Evolutionary conservation across 2,329 filamentous ascomycete species (phyloP).

Genomic region (Colletotrichum sp.): DNA sequence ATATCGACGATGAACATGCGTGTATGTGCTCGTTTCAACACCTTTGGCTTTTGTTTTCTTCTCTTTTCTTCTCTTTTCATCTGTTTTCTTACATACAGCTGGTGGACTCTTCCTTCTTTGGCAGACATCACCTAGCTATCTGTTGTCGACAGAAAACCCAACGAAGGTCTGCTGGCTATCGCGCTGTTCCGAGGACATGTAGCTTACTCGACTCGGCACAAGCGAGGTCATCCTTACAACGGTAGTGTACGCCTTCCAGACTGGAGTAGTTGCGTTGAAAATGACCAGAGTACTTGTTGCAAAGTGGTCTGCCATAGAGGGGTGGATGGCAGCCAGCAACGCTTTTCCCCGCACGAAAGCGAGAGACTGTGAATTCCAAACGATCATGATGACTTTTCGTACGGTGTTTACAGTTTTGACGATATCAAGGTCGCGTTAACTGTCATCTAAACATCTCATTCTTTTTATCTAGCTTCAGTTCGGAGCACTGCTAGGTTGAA

Average conservation of each 20-base stretch:
- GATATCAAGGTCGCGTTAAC: background rate
- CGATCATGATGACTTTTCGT: background rate
- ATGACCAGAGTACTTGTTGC: background rate
- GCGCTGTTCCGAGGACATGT: background rate
- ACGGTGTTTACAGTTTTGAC: background rate
- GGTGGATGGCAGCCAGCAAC: background rate
- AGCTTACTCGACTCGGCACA: background rate
- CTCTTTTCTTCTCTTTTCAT: background rate
- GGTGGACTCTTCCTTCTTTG: background rate
- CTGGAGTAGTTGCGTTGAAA: background rate
- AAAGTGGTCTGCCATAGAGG: background rate
- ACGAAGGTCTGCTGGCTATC: background rate
- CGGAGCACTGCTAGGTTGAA: background rate
- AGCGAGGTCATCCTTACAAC: background rate
- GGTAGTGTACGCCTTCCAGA: background rate
- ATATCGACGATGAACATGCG: background rate
- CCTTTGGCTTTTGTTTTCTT: background rate
- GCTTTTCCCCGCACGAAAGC: background rate
- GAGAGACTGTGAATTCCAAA: background rate
- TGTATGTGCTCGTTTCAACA: background rate
- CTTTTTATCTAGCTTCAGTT: background rate
- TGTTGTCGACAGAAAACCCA: background rate
- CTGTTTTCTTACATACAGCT: background rate
- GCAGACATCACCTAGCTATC: background rate
- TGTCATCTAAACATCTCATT: background rate